Evolutionary conservation across 495 filamentous ascomycete species (phyloP).

Genomic region (Daldinia loculata): DNA sequence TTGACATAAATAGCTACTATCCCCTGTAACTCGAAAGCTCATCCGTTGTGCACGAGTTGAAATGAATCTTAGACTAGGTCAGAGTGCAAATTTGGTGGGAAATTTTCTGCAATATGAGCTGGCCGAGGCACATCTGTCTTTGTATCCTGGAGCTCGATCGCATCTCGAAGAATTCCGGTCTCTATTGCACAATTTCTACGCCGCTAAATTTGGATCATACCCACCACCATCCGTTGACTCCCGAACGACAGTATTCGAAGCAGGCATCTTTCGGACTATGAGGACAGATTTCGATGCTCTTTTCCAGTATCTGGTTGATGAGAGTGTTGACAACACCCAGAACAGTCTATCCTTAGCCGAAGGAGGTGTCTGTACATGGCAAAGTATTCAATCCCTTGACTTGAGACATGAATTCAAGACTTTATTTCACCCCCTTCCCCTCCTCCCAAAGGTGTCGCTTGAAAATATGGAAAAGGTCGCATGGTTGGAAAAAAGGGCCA

Average conservation of each 20-base stretch:
- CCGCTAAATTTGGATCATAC: constrained; percentile 69
- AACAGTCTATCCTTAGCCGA: constrained; percentile 53
- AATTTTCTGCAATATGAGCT: constrained; percentile 70
- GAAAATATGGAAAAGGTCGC: constrained; percentile 26
- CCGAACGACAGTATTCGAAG: constrained; percentile 56
- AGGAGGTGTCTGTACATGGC: constrained; percentile 68
- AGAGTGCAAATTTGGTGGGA: constrained; percentile 57
- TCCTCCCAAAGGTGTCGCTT: constrained; percentile 58
- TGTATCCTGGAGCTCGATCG: constrained; percentile 58
- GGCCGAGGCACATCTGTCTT: constrained; percentile 61
- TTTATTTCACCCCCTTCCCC: constrained; percentile 65
- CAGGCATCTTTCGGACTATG: constrained; percentile 63
- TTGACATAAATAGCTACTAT: constrained; percentile 57
- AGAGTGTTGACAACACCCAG: constrained; percentile 52
- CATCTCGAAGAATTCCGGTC: constrained; percentile 72
- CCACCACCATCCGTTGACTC: constrained; percentile 58
- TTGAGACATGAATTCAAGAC: constrained; percentile 59
- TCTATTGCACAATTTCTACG: constrained; percentile 67
- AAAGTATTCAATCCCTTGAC: constrained; percentile 68
- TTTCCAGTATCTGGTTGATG: constrained; percentile 69
- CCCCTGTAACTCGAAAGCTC: constrained; percentile 62
- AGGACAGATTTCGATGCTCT: constrained; percentile 68
- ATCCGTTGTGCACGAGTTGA: constrained; percentile 68
- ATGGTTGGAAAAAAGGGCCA: constrained; percentile 47
- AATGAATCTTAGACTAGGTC: constrained; percentile 66